Conservation (phyloP, 805 yeast genomes). For the Yamadazyma laniorum region DNA sequence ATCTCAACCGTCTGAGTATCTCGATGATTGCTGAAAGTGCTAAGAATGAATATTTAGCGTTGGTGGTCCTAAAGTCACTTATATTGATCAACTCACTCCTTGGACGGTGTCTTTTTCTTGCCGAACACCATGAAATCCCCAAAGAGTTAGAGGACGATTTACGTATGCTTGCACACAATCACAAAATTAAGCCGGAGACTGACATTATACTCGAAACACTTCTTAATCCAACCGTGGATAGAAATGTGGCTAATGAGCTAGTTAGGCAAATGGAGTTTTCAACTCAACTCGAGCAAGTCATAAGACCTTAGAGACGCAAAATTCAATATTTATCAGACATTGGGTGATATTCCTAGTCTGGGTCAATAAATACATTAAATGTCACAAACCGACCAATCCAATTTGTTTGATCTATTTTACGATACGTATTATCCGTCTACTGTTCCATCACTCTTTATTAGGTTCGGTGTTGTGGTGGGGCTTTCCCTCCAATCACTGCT, state of each 20-base stretch:
- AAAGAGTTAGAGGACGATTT: conserved; percentile 5
- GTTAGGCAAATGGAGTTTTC: conserved; percentile 29
- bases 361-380: neutral
- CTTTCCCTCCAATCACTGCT: neutral
- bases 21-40: conserved; percentile 38
- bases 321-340: too few species aligned
- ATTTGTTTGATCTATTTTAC: neutral
- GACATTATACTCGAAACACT: conserved; percentile 35
- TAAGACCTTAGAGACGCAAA: neutral
- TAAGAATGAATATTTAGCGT: conserved; percentile 32
- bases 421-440: neutral
- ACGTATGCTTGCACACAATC: conserved; percentile 15
- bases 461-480: too few species aligned
- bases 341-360: neutral
- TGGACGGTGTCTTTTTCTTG: conserved; percentile 24
- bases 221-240: conserved; percentile 34
- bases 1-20: conserved; percentile 31
- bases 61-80: conserved; percentile 32
- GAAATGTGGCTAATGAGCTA: conserved; percentile 37
- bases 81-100: conserved; percentile 39
- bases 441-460: neutral
- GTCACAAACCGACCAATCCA: too few species aligned
- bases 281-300: conserved; percentile 13
- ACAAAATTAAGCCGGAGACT: conserved; percentile 33
- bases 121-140: conserved; percentile 13